Evolutionary conservation across 495 filamentous ascomycete genomes (phyloP), one percentile per base, ranked within the genome.

Genomic region (Annulohypoxylon maeteangense): DNA sequence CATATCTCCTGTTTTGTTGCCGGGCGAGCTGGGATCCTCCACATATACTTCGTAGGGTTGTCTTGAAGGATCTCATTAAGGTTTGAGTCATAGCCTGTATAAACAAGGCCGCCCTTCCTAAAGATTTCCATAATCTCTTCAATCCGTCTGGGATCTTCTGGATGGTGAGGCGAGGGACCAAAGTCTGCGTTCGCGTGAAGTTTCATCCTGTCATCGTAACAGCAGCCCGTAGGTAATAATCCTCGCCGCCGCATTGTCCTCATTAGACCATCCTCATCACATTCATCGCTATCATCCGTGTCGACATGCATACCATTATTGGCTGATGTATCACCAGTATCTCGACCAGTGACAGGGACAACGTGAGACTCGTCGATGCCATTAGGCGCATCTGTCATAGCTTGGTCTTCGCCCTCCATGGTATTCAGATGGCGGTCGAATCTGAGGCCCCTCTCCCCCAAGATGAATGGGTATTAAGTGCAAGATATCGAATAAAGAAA

Each of bases 201-300:
- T 57, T 93, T 92, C 95, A 99, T 99, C 18, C 94, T 88, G 23
- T 88, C 86, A 81, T 99, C 95, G 77, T 98, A 99, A 70, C 93
- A 95, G 45, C 91, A 85, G 36, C 96, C 90, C 7, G 92, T 91
- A 4, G 92, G 80, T 50, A 93, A 79, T 23, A 78, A 40, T 18
- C 79, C 75, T 45, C 76, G 76, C 18, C 76, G 68, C 12, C 50
- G 64, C 25, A 77, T 55, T 2, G 27, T 59, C 29, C 61, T 54
- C 5, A 72, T 40, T 3, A 62, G 36, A 14, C 65, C 59, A 6
- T 69, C 56, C 4, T 66, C 62, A 7, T 78, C 75, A 14, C 67
- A 50, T 1, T 65, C 62, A 10, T 78, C 76, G 2, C 73, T 76
- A 6, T 76, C 77, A 3, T 79, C 81, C 14, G 62, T 71, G 34